phyloP scores from a whole-genome alignment of 768 basidiomycete genomes.

The Boletus patriciae region DNA sequence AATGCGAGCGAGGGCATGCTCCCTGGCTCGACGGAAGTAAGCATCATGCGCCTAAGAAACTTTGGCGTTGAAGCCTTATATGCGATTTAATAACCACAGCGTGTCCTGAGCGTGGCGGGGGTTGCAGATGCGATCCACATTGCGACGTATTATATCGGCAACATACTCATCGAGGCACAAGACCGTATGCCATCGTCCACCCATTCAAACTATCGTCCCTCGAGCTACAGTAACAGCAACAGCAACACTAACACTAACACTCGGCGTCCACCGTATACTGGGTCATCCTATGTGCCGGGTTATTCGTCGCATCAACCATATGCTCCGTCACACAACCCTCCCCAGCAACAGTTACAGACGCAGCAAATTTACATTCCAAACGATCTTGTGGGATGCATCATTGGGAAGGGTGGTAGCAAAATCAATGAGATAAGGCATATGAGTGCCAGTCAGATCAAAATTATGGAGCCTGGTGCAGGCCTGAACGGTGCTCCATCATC shows the following conservation, averaged over 20 bases:
- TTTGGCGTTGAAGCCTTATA: slow-evolving; percentile 7
- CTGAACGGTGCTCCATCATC: slow-evolving; percentile 69
- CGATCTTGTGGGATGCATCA: slow-evolving; percentile 94
- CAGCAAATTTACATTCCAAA: slow-evolving; percentile 99
- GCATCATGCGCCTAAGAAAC: slow-evolving; percentile 16
- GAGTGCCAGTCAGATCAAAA: slow-evolving; percentile 96
- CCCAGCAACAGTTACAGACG: slow-evolving; percentile 82
- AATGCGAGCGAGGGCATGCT: slow-evolving; percentile 99
- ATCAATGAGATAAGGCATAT: slow-evolving; percentile 98
- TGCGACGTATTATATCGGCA: slow-evolving; percentile 98
- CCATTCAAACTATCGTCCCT: slow-evolving; percentile 61
- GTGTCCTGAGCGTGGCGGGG: slow-evolving; percentile 95
- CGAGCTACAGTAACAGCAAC: slow-evolving; percentile 37
- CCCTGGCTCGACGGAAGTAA: slow-evolving; percentile 97
- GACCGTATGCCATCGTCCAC: slow-evolving; percentile 75
- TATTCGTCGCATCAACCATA: slow-evolving; percentile 51
- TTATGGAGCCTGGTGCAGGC: slow-evolving; percentile 94
- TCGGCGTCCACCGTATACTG: slow-evolving; percentile 45
- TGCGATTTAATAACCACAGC: slow-evolving; percentile 47
- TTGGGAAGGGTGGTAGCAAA: slow-evolving; percentile 97
- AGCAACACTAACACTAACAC: slow-evolving; percentile 24
- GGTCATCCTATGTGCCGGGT: slow-evolving; percentile 73
- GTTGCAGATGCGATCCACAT: slow-evolving; percentile 99
- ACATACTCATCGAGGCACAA: slow-evolving; percentile 92
- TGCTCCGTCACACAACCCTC: slow-evolving; percentile 53